Conservation (phyloP, 768 basidiomycete genomes). For the Tylopilus rubrobrunneus region DNA sequence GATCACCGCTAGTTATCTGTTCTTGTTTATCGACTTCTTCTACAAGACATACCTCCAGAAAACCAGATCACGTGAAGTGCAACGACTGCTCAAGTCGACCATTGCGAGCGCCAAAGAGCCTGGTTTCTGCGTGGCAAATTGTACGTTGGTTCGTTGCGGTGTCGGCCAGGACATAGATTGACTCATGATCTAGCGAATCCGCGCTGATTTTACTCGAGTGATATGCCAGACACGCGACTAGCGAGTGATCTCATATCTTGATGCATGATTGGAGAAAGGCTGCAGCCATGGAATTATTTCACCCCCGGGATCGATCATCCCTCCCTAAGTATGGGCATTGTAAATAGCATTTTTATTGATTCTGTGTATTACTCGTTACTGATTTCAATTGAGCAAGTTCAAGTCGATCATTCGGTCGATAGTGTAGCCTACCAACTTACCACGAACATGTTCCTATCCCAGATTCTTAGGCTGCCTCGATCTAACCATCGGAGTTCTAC, state of each 20-base stretch:
- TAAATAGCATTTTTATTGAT: no score
- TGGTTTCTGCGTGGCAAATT: constrained; percentile 10
- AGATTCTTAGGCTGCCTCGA: no score
- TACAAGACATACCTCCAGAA: constrained; percentile 11
- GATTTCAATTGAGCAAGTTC: no score
- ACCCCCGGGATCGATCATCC: no score
- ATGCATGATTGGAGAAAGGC: background rate
- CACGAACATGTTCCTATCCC: no score
- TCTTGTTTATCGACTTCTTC: constrained; percentile 23
- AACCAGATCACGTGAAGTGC: background rate
- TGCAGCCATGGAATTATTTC: no score
- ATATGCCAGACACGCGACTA: background rate
- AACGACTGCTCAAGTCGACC: background rate
- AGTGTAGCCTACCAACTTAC: no score
- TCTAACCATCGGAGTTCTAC: no score
- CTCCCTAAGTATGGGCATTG: no score
- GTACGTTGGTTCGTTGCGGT: background rate
- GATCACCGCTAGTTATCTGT: constrained; percentile 18
- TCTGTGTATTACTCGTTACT: no score
- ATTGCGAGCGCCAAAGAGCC: background rate
- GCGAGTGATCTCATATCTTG: background rate
- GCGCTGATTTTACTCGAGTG: background rate
- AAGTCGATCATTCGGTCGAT: no score
- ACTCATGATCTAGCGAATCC: background rate
- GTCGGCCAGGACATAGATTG: background rate